Base-by-base conservation (phyloP, 2,329 filamentous ascomycete species). In the Colletotrichum spinosum region DNA sequence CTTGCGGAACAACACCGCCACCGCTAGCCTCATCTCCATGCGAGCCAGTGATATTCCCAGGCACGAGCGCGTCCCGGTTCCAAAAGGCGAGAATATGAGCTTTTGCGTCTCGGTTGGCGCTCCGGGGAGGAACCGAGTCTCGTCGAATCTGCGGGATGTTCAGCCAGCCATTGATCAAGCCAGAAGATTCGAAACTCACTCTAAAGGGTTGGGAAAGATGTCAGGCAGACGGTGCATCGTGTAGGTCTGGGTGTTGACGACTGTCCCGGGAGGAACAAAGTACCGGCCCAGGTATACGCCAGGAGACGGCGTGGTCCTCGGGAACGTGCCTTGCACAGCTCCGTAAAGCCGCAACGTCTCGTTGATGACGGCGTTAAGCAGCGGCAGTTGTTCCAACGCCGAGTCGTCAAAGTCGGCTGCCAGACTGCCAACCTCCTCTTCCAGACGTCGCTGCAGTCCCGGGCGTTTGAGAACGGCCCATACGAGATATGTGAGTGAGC, bases 21-120 rank as follows among this genome's bases (percentile, higher is more conserved):
- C 76, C 0, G 79, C 83, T 46, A 86, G 78, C 8, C 85, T 78
- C 34, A 89, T 69, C 70, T 89, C 86, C 74, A 86, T 86, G 17
- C 78, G 76, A 0, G 87, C 86, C 25, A 90, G 77, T 65, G 88
- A 84, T 34, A 86, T 75, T 2, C 87, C 87, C 13, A 90, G 76
- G 65, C 87, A 90, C 2, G 73, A 75, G 6, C 55, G 39, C 25
- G 25, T 77, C 2, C 86, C 86, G 6, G 79, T 81, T 1, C 86
- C 85, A 70, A 87, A 88, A 0, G 85, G 80, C 66, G 83, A 78
- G 60, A 80, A 86, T 0, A 81, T 79, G 2, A 80, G 79, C 65
- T 83, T 86, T 77, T 83, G 82, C 7, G 70, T 74, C 52, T 69
- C 73, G 4, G 39, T 55, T n/a, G 13, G 17, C 12, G n/a, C 45